Evolutionary conservation across 768 basidiomycete genomes (phyloP), one percentile per base, ranked within the genome.

Genomic region (Leccinum boreale): DNA sequence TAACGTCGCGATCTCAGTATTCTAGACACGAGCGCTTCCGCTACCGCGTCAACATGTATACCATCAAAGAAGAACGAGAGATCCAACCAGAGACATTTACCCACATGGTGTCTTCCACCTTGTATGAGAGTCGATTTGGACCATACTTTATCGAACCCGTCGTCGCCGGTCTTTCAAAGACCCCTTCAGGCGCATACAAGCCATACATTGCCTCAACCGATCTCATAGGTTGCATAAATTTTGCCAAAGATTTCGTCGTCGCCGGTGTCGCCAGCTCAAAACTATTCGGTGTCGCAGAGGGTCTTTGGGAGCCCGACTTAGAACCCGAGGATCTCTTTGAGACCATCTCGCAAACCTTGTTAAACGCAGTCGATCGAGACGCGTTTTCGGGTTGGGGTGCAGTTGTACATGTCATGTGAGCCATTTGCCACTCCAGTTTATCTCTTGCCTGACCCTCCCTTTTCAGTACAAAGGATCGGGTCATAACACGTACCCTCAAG

Each of bases 131-230:
- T 70, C 85, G 97, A 73, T 99, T 98, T 68, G 92, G 92, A 7
- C 95, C 97, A 35, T 99, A 91, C 79, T 97, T 94, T 76, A 84
- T 94, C 64, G 95, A 98, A 73, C 97, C 97, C 12, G 94, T 99
- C 59, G 86, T 99, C 67, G 96, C 96, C 50, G 97, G 96, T 53
- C 74, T 98, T 58, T 85, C 86, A 54, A 87, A 83, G 74, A 83
- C 82, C 26, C 82, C 85, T 19, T 80, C 88, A 31, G 89, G 89
- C 50, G 81, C 79, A 53, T 79, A 83, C 63, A 89, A 89, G 67
- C 95, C 96, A 15, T 99, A 94, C 79, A 96, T 99, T 72, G 94
- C 95, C 2, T 87, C 90, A 49, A 90, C 94, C 56, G 97, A 99
- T 77, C 79, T 94, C 63, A 95, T 96, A 65, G 93, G 93, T 33